Evolutionary conservation across 345 rosid genomes (phyloP).

Genomic region (Salix koriyanagi): DNA sequence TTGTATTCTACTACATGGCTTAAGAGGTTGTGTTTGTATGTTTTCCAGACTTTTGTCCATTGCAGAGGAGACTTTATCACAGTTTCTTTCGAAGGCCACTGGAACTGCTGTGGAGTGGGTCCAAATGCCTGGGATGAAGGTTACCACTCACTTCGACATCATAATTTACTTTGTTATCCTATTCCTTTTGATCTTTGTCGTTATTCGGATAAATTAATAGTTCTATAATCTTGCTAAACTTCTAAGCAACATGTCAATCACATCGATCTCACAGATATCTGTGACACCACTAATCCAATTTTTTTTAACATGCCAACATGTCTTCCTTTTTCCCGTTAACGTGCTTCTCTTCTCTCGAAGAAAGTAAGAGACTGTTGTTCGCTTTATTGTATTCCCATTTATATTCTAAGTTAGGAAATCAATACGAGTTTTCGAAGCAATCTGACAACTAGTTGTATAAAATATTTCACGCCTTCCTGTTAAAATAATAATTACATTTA

Average conservation of each 20-base stretch:
- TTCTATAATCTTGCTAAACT: conserved; percentile 10
- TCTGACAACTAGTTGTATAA: not conserved
- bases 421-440: not conserved
- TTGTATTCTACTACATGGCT: not conserved
- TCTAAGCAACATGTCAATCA: conserved; percentile 16
- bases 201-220: not conserved
- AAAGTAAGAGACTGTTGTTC: not conserved
- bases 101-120: conserved; percentile 99
- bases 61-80: conserved; percentile 99
- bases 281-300: not conserved
- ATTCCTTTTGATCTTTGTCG: not conserved
- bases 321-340: not conserved
- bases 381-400: not conserved
- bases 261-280: not conserved
- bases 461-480: not conserved
- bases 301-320: conserved; percentile 3
- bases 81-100: conserved; percentile 99
- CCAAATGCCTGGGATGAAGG: conserved; percentile 99
- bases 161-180: conserved; percentile 1
- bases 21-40: conserved; percentile 17
- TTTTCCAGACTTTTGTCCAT: conserved; percentile 85
- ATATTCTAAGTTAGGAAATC: not conserved
- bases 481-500: not conserved
- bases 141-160: conserved; percentile 20
- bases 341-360: not conserved